These are phyloP conservation scores for Achaetomium macrosporum DNA, from an alignment of 2,329 filamentous ascomycete genomes.

Conservation along the genomic window DNA sequence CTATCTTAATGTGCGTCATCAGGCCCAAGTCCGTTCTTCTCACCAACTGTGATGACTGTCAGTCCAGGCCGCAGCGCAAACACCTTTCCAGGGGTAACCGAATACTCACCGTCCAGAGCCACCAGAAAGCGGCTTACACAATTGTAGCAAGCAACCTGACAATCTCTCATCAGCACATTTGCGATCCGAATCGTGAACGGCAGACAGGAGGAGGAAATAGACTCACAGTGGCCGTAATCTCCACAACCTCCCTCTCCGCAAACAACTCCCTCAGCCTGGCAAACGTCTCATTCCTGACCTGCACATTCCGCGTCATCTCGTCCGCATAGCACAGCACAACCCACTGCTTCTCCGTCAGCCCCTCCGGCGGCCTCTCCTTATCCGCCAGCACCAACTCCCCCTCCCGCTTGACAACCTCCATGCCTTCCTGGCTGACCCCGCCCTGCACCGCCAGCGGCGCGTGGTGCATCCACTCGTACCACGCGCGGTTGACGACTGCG, in stretches of 20 bases:
- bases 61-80: conserved; percentile 19
- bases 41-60: conserved; percentile 43
- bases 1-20: conserved; percentile 35
- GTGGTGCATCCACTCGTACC: conserved; percentile 82
- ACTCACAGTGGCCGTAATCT: conserved; percentile 68
- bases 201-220: neutral
- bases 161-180: neutral
- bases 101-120: conserved; percentile 63
- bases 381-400: conserved; percentile 26
- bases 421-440: conserved; percentile 48
- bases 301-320: conserved; percentile 73
- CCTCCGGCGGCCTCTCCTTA: conserved; percentile 35
- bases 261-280: conserved; percentile 55
- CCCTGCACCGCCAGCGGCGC: conserved; percentile 58
- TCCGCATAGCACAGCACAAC: conserved; percentile 69
- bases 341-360: conserved; percentile 56
- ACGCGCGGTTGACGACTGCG: conserved; percentile 71
- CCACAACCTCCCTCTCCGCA: conserved; percentile 67
- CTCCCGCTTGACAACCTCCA: conserved; percentile 40
- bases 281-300: conserved; percentile 65
- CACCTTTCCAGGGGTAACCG: neutral
- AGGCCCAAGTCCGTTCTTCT: conserved; percentile 49
- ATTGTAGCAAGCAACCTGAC: conserved; percentile 66
- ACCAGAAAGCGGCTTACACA: conserved; percentile 81
- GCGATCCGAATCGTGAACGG: too few species aligned